A percentile compares a stretch with the other conserved stretches of the same genome.
phyloP scores from a whole-genome alignment of 73 alveolate genomes.

The Uronychia setigera region DNA sequence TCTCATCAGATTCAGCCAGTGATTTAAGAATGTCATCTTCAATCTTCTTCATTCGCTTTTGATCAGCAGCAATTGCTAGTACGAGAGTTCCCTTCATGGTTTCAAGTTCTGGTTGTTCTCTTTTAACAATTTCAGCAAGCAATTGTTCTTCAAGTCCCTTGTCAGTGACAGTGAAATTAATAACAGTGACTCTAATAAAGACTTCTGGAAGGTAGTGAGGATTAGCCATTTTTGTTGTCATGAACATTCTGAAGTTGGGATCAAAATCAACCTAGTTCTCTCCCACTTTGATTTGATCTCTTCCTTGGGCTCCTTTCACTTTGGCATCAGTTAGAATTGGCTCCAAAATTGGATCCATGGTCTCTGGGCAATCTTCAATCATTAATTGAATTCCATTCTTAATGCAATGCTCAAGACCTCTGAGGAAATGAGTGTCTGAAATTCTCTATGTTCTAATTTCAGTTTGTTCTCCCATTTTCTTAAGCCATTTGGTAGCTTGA shows the following conservation, averaged over 20 bases:
- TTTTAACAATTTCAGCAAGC: constrained; percentile 93
- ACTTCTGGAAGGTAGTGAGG: constrained; percentile 95
- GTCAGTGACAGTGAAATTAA: constrained; percentile 96
- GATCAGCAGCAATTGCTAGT: constrained; percentile 82
- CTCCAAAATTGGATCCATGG: constrained; percentile 91
- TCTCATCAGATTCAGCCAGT: constrained; percentile 89
- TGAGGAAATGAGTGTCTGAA: constrained; percentile 76
- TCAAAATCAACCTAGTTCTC: constrained; percentile 92
- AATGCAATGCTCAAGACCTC: constrained; percentile 72
- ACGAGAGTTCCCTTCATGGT: constrained; percentile 85
- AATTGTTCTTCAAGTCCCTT: constrained; percentile 96
- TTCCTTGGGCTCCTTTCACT: constrained; percentile 79
- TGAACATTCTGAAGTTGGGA: constrained; percentile 82
- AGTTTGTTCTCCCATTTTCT: constrained; percentile 73
- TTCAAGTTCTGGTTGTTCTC: constrained; percentile 96
- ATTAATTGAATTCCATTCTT: constrained; percentile 84
- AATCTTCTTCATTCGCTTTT: constrained; percentile 84
- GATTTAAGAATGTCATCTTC: constrained; percentile 88
- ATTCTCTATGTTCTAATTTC: constrained; percentile 65
- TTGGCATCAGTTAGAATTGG: constrained; percentile 84
- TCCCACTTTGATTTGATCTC: constrained; percentile 83
- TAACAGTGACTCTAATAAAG: constrained; percentile 92
- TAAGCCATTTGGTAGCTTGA: constrained; percentile 94
- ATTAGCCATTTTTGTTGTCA: constrained; percentile 90
- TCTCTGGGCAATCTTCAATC: constrained; percentile 89